These are phyloP conservation scores for Butyriboletus appendiculatus DNA, from an alignment of 1,284 basidiomycete genomes.

Conservation along the genomic window DNA sequence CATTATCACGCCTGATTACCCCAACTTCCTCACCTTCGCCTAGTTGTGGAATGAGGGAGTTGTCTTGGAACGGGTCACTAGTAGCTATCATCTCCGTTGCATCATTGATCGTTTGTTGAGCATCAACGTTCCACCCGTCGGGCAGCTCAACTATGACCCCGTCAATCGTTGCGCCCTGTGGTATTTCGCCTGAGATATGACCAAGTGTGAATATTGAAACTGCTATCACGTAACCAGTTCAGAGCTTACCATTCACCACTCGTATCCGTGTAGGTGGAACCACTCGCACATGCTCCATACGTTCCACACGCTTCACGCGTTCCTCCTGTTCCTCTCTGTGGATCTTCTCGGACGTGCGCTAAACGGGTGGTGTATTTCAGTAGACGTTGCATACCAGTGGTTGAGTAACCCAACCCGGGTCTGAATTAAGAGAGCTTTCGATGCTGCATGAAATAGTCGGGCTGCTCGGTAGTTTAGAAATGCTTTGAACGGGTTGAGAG, in stretches of 20 bases:
- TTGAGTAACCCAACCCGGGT: conserved; percentile 5
- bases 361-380: neutral
- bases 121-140: neutral
- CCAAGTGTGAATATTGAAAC: neutral
- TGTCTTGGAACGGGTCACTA: conserved; percentile 3
- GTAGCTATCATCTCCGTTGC: conserved; percentile 3
- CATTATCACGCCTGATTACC: neutral
- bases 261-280: conserved; percentile 4
- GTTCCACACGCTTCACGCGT: neutral
- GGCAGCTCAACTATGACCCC: conserved; percentile 1
- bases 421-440: neutral
- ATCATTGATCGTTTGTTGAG: conserved; percentile 1
- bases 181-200: neutral
- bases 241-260: neutral
- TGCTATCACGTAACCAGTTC: neutral
- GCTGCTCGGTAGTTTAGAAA: neutral
- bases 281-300: neutral
- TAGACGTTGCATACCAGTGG: neutral
- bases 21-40: conserved; percentile 9
- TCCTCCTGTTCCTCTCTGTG: neutral
- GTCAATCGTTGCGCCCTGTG: neutral
- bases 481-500: conserved; percentile 13
- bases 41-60: conserved; percentile 5
- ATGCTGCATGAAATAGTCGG: conserved; percentile 8
- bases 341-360: conserved; percentile 17